A percentile compares a stretch with the other conserved stretches of the same genome.
Evolutionary conservation across 768 basidiomycete genomes (phyloP).

Genomic region (Lyophyllum shimeji): DNA sequence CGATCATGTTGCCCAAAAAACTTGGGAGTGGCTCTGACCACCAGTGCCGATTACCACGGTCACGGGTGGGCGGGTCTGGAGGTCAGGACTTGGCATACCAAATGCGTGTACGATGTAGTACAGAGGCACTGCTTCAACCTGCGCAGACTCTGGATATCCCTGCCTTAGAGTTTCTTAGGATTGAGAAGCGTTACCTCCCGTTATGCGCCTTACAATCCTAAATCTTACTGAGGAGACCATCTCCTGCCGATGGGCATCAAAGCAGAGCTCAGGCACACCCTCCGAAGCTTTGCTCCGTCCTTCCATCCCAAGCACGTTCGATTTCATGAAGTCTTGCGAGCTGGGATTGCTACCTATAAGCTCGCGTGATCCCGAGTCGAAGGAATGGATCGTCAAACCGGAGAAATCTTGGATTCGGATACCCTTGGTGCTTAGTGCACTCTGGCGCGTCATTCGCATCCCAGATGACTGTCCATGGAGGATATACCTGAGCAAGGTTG

Average conservation of each 20-base stretch:
- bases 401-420: slow-evolving; percentile 26
- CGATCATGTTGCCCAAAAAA: too few relatives aligned
- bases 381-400: slow-evolving; percentile 22
- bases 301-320: background rate
- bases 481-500: slow-evolving; percentile 54
- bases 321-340: background rate
- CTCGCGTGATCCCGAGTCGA: background rate
- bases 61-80: too few relatives aligned
- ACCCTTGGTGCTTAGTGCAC: slow-evolving; percentile 30
- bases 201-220: slow-evolving; percentile 12
- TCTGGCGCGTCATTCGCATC: slow-evolving; percentile 46
- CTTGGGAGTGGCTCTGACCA: too few relatives aligned
- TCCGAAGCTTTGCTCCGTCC: background rate
- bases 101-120: too few relatives aligned
- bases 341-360: background rate
- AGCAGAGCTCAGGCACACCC: background rate
- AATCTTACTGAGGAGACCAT: slow-evolving; percentile 13
- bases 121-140: too few relatives aligned
- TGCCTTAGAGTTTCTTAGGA: too few relatives aligned
- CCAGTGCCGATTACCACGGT: too few relatives aligned
- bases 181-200: background rate
- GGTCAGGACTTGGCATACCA: too few relatives aligned
- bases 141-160: too few relatives aligned
- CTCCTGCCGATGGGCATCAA: slow-evolving; percentile 7
- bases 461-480: slow-evolving; percentile 54